Evolutionary conservation across 164 flowering plant genomes (phyloP).

Genomic region (Liriodendron chinense): DNA sequence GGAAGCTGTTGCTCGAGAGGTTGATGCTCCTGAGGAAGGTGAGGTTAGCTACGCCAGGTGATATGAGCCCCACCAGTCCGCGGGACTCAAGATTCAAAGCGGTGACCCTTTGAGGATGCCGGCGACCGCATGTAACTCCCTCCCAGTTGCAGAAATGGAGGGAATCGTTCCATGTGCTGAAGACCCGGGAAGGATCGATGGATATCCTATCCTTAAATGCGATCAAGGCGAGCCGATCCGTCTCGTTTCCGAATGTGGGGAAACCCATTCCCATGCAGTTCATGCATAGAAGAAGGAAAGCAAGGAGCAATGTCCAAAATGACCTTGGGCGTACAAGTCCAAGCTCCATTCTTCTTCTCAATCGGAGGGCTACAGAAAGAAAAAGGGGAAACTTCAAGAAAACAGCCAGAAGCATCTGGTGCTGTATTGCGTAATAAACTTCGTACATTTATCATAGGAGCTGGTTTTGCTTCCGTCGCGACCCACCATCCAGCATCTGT

Average conservation of each 20-base stretch:
- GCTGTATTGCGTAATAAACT: too few relatives aligned
- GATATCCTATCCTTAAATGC: slow-evolving; percentile 9
- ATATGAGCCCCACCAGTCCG: slow-evolving; percentile 10
- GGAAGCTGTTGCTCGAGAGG: slow-evolving; percentile 15
- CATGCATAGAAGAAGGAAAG: neutral
- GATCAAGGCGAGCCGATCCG: slow-evolving; percentile 9
- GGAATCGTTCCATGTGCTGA: slow-evolving; percentile 12
- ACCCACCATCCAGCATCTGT: too few relatives aligned
- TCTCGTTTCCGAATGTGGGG: neutral
- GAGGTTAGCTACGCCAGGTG: slow-evolving; percentile 20
- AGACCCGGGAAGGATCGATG: neutral
- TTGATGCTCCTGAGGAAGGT: slow-evolving; percentile 17
- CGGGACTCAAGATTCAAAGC: slow-evolving; percentile 13
- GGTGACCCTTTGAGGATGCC: slow-evolving; percentile 16
- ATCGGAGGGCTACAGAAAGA: too few relatives aligned
- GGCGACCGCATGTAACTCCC: slow-evolving; percentile 18
- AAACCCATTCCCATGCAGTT: neutral
- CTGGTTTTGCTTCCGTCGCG: too few relatives aligned
- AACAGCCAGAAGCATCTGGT: too few relatives aligned
- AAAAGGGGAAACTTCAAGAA: too few relatives aligned
- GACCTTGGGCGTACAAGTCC: too few relatives aligned
- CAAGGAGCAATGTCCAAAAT: neutral
- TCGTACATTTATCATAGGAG: too few relatives aligned
- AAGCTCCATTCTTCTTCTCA: too few relatives aligned
- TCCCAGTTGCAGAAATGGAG: slow-evolving; percentile 20